These are phyloP conservation scores for Aspergillus phoenicis DNA, from an alignment of 2,329 filamentous ascomycete species.

Conservation along the genomic window DNA sequence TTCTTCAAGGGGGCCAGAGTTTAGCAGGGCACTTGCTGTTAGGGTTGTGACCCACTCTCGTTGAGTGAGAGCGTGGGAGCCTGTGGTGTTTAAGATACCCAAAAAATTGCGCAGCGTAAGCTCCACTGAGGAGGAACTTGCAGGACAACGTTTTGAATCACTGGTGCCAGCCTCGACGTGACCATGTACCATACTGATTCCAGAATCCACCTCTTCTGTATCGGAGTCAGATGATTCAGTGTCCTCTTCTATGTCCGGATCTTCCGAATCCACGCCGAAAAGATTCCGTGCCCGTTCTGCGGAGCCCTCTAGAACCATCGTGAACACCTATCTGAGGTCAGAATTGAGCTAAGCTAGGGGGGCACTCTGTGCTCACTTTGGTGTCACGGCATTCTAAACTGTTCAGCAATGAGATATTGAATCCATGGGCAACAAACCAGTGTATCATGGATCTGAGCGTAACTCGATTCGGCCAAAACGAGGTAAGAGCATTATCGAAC, in stretches of 20 bases:
- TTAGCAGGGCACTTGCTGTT: constrained; percentile 22
- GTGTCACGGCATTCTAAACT: constrained; percentile 65
- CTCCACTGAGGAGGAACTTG: not conserved
- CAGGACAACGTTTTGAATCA: too few species aligned
- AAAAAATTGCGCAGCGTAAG: not conserved
- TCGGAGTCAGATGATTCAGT: not conserved
- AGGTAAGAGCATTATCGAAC: rapidly evolving
- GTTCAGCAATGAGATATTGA: constrained; percentile 66
- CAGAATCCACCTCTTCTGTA: not conserved
- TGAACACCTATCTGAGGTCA: constrained; percentile 21
- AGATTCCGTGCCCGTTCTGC: constrained; percentile 1
- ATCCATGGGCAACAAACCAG: constrained; percentile 57
- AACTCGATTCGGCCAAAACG: constrained; percentile 17
- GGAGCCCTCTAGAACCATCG: constrained; percentile 24
- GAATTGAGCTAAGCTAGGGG: not conserved
- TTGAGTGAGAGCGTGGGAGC: constrained; percentile 18
- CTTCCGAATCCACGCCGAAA: not conserved
- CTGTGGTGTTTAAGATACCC: not conserved
- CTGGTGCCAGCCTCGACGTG: not conserved
- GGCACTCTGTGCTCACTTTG: constrained; percentile 50
- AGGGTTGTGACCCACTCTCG: constrained; percentile 23
- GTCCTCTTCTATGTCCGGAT: not conserved
- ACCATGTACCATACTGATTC: not conserved
- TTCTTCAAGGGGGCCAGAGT: not conserved
- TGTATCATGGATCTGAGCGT: constrained; percentile 55